Evolutionary conservation across 352 stramenopile genomes (phyloP), one percentile per base, ranked within the genome.

Genomic region (Pythium phragmiticola): DNA sequence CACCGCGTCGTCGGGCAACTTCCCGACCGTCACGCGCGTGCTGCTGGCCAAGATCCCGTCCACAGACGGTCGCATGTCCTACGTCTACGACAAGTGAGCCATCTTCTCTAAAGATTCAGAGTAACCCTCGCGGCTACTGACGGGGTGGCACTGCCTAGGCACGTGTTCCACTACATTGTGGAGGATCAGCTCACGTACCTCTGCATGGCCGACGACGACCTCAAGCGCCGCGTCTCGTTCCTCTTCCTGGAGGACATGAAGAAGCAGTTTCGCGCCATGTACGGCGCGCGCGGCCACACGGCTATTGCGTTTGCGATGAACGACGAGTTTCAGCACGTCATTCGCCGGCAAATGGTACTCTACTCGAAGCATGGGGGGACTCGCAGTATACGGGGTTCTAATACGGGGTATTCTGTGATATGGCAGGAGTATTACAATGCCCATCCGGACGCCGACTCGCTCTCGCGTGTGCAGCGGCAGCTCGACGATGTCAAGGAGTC

Each of bases 271-370:
- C 79, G 87, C 34, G 71, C 77, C 5, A 80, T 73, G 56, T 98
- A 97, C 62, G 89, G 89, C 21, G 69, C 86, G 36, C 80, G 78
- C 17, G 81, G 79, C 2, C 77, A 89, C 37, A 95, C 87, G 7
- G 97, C 98, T 19, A 98, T 99, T 66, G 97, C 97, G 14, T 99
- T 99, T 71, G 88, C 90, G 53, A 97, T 99, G 78, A 99, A 99
- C 77, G 93, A 98, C 60, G 89, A 98, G 67, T 99, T 99, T 69
- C 93, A 95, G 59, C 85, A 91, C 57, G 76, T 97, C 23, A 96
- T 99, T 58, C 82, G 94, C 34, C 84, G 95, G 37, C 87, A 97
- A 65, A 98, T 99, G 95, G 90, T 87, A 42, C 17, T 43, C 16
- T 87, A 42, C 17, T 43, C 16, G 37, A 43, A 43, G 26, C 4